These are phyloP conservation scores for Nidula microcarpa DNA, from an alignment of 768 basidiomycete genomes.

Conservation along the genomic window DNA sequence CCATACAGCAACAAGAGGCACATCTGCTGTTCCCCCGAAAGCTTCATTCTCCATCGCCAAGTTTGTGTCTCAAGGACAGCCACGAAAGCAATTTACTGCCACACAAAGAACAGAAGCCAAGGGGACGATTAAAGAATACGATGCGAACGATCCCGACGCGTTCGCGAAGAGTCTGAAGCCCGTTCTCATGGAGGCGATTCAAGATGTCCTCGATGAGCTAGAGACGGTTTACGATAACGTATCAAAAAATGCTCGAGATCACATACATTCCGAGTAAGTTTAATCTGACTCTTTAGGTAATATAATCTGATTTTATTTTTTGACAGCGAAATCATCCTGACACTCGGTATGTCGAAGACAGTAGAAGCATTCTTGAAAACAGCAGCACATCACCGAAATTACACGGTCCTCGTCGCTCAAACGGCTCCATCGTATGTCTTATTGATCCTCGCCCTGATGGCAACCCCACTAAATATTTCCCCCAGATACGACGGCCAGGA, in stretches of 20 bases:
- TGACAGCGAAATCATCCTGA: constrained; percentile 79
- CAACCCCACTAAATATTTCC: constrained; percentile 1
- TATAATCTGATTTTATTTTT: constrained; percentile 1
- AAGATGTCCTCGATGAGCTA: constrained; percentile 93
- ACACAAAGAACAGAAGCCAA: constrained; percentile 47
- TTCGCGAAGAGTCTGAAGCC: constrained; percentile 82
- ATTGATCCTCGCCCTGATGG: constrained; percentile 14
- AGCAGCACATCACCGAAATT: constrained; percentile 86
- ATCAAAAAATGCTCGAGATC: constrained; percentile 90
- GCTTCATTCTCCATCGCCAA: constrained; percentile 71
- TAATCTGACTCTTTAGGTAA: neutral
- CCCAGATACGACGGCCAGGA: constrained; percentile 78
- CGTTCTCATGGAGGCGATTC: constrained; percentile 93
- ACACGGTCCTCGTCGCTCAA: constrained; percentile 94
- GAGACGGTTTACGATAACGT: constrained; percentile 96
- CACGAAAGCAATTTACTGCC: constrained; percentile 43
- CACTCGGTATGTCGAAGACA: constrained; percentile 88
- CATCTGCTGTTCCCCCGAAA: constrained; percentile 26
- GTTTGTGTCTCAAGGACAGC: constrained; percentile 80
- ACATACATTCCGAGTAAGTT: constrained; percentile 95
- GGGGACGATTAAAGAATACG: constrained; percentile 61
- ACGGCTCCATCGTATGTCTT: constrained; percentile 88
- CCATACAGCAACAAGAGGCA: constrained; percentile 65
- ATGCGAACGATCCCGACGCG: constrained; percentile 74
- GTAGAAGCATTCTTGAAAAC: constrained; percentile 92